Evolutionary conservation across 2,329 filamentous ascomycete species (phyloP).

Genomic region (Colletotrichum theobromicola): DNA sequence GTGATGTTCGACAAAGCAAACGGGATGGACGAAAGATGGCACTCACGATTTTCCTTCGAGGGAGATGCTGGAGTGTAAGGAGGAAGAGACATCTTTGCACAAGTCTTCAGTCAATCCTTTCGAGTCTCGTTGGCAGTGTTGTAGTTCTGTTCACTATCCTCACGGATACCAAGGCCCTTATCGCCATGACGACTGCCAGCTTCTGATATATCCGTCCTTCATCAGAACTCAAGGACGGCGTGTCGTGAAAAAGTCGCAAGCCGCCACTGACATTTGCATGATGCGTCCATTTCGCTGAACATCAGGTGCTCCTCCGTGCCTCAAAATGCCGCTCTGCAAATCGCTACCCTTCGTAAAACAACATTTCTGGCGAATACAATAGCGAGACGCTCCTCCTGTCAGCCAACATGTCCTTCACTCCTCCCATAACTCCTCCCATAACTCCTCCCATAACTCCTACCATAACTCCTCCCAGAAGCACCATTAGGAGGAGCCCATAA

Average conservation of each 20-base stretch:
- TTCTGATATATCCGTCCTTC: background rate
- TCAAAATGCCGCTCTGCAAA: background rate
- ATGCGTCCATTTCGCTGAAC: background rate
- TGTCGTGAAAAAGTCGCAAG: background rate
- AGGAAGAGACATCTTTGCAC: background rate
- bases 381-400: background rate
- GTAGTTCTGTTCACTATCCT: background rate
- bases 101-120: background rate
- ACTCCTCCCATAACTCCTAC: background rate
- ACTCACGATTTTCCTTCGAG: background rate
- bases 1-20: background rate
- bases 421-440: background rate
- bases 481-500: background rate
- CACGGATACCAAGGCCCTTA: background rate
- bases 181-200: background rate
- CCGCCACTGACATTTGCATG: background rate
- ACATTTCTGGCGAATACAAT: background rate
- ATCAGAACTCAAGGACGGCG: rapidly evolving
- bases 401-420: background rate
- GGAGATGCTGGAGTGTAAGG: background rate
- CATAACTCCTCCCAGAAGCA: background rate
- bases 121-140: background rate
- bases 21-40: background rate
- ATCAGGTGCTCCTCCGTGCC: background rate
- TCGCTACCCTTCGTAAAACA: background rate